Evolutionary conservation across 1,284 basidiomycete genomes (phyloP), one percentile per base, ranked within the genome.

Genomic region (Schizopora paradoxa): DNA sequence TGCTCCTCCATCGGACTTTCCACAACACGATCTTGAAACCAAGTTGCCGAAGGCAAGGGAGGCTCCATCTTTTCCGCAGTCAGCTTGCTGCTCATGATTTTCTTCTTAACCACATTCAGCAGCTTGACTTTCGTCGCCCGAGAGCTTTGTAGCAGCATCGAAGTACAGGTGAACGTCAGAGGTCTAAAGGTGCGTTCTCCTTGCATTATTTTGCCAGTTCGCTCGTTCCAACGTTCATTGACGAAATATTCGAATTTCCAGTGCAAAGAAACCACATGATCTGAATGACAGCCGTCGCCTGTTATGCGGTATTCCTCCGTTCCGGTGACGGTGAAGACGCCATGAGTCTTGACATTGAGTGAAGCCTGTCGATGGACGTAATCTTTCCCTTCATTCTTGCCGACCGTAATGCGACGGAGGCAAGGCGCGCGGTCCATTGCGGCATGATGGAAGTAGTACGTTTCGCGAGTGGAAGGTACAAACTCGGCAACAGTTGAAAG

Each of bases 181-280:
- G 86, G 86, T 2, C 78, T 83, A 44, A 89, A 57, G 2, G 67
- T 69, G 65, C 82, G 85, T 65, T 88, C 86, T 6, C 82, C 83
- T 26, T 49, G 66, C 13, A 79, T 60, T 14, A 64, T 55, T 51
- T 67, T 71, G 21, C 75, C 73, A 3, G 68, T 67, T 6, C 60
- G 57, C 18, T 74, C 69, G 18, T 66, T 62, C 32, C 67, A 63
- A 16, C 76, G 71, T 53, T 83, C 76, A 33, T 76, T 73, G 7
- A 91, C 82, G 22, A 79, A 57, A 58, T 91, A 91, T 48, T 86
- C 83, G 54, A 91, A 82, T 48, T 76, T 76, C 89, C 88, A 90
- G 18, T 66, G 65, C 10, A 85, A 63, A 47, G 71, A 75, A 33
- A 64, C 57, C 14, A 63, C n/a, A n/a, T n/a, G n/a, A n/a, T n/a